Conservation (phyloP, 805 yeast genomes). For the Teunomyces lycoperdinae region DNA sequence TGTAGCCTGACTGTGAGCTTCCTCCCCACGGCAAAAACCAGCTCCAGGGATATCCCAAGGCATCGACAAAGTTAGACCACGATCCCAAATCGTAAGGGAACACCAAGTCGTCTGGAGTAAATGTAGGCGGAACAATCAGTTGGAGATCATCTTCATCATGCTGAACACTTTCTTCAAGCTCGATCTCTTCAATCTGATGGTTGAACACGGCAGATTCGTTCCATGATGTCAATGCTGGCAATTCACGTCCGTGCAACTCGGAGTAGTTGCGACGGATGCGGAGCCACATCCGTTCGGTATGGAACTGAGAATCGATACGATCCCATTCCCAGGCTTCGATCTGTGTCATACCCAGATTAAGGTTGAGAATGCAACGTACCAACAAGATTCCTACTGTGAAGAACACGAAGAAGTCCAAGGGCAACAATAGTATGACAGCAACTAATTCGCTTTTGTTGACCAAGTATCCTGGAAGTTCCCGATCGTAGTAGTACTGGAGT, state of each 20-base stretch:
- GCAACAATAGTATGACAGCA: constrained; percentile 52
- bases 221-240: constrained; percentile 52
- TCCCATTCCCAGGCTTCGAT: constrained; percentile 93
- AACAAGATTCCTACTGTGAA: constrained; percentile 58
- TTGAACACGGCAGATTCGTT: constrained; percentile 18
- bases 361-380: constrained; percentile 56
- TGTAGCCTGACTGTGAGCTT: constrained; percentile 49
- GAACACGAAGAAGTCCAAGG: constrained; percentile 57
- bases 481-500: constrained; percentile 42
- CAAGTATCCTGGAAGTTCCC: constrained; percentile 56
- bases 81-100: constrained; percentile 84
- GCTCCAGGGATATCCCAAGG: constrained; percentile 59
- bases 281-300: constrained; percentile 52
- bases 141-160: constrained; percentile 3
- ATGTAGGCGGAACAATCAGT: constrained; percentile 30
- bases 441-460: constrained; percentile 51
- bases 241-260: constrained; percentile 34
- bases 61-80: constrained; percentile 47
- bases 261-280: constrained; percentile 45
- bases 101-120: constrained; percentile 60
- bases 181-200: constrained; percentile 12
- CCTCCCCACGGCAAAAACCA: constrained; percentile 76
- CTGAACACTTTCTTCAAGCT: constrained; percentile 5
- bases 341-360: constrained; percentile 72
- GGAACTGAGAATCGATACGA: constrained; percentile 65